Conservation (phyloP, 495 filamentous ascomycete genomes). For the Penicillium robsamsonii region DNA sequence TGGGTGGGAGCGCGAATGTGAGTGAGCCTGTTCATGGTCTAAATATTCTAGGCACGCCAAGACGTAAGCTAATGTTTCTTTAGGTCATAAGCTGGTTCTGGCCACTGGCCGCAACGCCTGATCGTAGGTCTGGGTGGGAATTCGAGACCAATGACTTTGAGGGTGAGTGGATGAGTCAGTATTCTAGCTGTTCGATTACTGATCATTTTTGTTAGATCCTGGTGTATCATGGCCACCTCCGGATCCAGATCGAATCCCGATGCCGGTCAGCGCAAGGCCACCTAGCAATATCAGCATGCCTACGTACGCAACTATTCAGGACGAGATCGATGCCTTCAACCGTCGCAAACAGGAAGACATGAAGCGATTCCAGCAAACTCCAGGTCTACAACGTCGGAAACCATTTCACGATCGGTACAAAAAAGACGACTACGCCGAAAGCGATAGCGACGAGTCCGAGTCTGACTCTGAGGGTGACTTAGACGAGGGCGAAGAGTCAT, state of each 20-base stretch:
- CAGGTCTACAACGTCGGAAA: constrained; percentile 42
- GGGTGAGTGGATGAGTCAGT: constrained; percentile 41
- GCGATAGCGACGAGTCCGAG: constrained; percentile 34
- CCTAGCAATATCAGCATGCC: constrained; percentile 29
- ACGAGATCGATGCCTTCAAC: constrained; percentile 56
- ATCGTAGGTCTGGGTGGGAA: constrained; percentile 57
- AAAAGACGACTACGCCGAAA: constrained; percentile 21
- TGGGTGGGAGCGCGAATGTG: constrained; percentile 61
- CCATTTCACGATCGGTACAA: constrained; percentile 51
- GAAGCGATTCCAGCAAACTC: constrained; percentile 31
- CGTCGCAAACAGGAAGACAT: constrained; percentile 56
- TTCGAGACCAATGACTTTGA: constrained; percentile 90
- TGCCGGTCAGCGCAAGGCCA: constrained; percentile 30
- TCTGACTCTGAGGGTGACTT: constrained; percentile 29
- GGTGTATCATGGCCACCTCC: constrained; percentile 76
- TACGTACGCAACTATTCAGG: constrained; percentile 36
- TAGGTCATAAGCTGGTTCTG: constrained; percentile 61
- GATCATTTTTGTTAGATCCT: constrained; percentile 35
- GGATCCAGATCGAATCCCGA: constrained; percentile 79
- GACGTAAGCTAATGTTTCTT: constrained; percentile 8
- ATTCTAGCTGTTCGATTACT: constrained; percentile 1
- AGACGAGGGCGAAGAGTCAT: constrained; percentile 59
- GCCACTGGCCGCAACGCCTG: constrained; percentile 56
- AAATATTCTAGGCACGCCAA: not conserved
- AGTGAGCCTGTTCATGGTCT: constrained; percentile 2